These are phyloP conservation scores for Didymella arachidicola DNA, from an alignment of 2,329 filamentous ascomycete species.

Conservation along the genomic window DNA sequence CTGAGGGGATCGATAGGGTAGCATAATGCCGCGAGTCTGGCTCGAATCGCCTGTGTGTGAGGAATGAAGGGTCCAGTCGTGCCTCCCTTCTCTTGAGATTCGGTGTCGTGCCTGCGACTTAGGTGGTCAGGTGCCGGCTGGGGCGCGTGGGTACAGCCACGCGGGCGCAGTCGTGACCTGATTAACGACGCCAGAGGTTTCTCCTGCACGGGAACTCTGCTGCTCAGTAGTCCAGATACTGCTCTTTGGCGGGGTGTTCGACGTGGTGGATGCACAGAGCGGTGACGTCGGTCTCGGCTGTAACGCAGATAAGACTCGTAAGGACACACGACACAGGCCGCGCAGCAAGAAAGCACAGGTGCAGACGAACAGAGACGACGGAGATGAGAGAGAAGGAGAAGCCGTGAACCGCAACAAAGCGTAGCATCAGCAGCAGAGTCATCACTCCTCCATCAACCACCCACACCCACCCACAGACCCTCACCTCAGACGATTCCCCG, in stretches of 20 bases:
- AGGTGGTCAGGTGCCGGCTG: slow-evolving; percentile 37
- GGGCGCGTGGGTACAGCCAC: slow-evolving; percentile 36
- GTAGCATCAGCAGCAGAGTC: slow-evolving; percentile 25
- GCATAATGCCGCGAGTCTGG: slow-evolving; percentile 32
- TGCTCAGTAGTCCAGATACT: background rate
- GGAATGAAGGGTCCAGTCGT: slow-evolving; percentile 14
- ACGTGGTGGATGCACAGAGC: slow-evolving; percentile 1
- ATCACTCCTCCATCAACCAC: slow-evolving; percentile 24
- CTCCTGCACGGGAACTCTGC: too few relatives aligned
- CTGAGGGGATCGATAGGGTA: slow-evolving; percentile 44
- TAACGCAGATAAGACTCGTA: slow-evolving; percentile 20
- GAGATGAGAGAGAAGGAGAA: background rate
- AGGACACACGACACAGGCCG: slow-evolving; percentile 3
- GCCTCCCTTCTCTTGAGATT: slow-evolving; percentile 11
- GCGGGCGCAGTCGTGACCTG: slow-evolving; percentile 32
- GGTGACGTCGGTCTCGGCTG: slow-evolving; percentile 20
- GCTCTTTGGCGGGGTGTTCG: background rate
- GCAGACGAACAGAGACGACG: background rate
- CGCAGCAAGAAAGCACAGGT: slow-evolving; percentile 5
- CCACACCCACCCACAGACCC: slow-evolving; percentile 25
- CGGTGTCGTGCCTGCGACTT: background rate
- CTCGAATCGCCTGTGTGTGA: slow-evolving; percentile 10
- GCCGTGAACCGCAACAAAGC: slow-evolving; percentile 2
- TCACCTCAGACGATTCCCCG: slow-evolving; percentile 28
- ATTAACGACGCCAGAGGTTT: background rate